Conservation (phyloP, 495 filamentous ascomycete species). For the Lasiosphaeria ovina region DNA sequence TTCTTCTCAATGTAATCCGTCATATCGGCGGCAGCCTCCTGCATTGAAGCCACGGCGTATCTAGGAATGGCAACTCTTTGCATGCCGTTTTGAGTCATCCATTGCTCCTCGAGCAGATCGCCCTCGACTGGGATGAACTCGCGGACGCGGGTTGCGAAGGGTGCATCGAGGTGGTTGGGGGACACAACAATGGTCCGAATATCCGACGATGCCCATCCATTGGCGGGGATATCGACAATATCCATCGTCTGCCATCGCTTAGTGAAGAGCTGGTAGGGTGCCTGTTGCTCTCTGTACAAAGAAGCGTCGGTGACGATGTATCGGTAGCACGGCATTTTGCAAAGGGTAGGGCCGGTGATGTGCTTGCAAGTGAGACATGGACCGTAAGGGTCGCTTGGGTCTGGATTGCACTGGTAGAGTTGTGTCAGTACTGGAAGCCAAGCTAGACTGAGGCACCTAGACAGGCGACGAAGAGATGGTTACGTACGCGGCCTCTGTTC, state of each 20-base stretch:
- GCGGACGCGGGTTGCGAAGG: slow-evolving; percentile 22
- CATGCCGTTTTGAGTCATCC: slow-evolving; percentile 16
- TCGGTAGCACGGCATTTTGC: slow-evolving; percentile 30
- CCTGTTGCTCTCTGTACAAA: slow-evolving; percentile 27
- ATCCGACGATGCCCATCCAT: slow-evolving; percentile 21
- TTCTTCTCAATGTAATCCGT: slow-evolving; percentile 24
- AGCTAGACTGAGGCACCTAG: background rate
- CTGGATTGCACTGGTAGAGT: slow-evolving; percentile 21
- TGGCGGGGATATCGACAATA: slow-evolving; percentile 23
- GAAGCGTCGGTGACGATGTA: slow-evolving; percentile 30
- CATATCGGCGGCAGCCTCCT: slow-evolving; percentile 19
- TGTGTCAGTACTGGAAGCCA: too few relatives aligned
- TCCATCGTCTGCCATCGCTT: slow-evolving; percentile 30
- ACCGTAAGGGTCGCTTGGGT: slow-evolving; percentile 18
- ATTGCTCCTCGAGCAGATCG: slow-evolving; percentile 24
- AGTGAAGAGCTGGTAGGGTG: slow-evolving; percentile 22
- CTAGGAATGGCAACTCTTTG: slow-evolving; percentile 16
- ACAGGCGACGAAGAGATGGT: background rate
- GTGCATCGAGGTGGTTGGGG: slow-evolving; percentile 15
- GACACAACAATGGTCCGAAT: slow-evolving; percentile 19
- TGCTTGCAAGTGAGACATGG: slow-evolving; percentile 25
- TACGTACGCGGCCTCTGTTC: slow-evolving; percentile 25
- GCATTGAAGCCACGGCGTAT: slow-evolving; percentile 27
- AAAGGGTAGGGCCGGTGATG: slow-evolving; percentile 27
- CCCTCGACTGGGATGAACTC: slow-evolving; percentile 25